Evolutionary conservation across 345 rosid species (phyloP).

Genomic region (Eucalyptus pauciflora): DNA sequence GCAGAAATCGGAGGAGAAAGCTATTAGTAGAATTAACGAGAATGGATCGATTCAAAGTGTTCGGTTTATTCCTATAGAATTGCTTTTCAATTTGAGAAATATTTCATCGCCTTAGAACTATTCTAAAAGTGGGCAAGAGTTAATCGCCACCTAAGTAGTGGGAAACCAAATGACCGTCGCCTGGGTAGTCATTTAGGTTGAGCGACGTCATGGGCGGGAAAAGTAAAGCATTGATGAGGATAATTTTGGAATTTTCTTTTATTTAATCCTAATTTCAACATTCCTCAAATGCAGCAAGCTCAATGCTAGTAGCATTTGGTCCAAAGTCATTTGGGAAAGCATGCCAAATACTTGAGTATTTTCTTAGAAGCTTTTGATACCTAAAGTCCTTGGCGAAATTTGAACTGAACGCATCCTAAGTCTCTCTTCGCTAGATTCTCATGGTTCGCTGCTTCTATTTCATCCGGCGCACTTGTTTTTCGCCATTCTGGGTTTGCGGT

Average conservation of each 20-base stretch:
- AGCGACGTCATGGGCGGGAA: too few species aligned
- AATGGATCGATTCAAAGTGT: not conserved
- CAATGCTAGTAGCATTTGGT: too few species aligned
- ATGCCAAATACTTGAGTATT: fast-evolving
- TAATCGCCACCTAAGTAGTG: fast-evolving
- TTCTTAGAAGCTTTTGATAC: too few species aligned
- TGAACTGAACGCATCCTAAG: not conserved
- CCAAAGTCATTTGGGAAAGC: too few species aligned
- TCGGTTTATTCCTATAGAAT: not conserved
- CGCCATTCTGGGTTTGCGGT: not conserved
- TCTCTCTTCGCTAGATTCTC: not conserved
- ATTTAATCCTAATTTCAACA: too few species aligned
- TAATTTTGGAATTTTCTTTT: too few species aligned
- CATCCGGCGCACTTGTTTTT: not conserved
- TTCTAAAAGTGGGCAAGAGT: not conserved
- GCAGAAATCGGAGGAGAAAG: not conserved
- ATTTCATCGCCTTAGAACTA: not conserved
- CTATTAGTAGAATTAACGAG: not conserved
- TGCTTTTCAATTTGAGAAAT: not conserved
- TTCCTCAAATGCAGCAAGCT: too few species aligned
- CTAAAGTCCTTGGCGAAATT: too few species aligned
- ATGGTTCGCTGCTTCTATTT: not conserved
- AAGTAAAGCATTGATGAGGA: too few species aligned
- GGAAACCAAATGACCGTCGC: fast-evolving
- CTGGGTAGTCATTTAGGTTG: fast-evolving